Conservation (phyloP, 2,329 filamentous ascomycete species). For the Tolypocladium amazonense region DNA sequence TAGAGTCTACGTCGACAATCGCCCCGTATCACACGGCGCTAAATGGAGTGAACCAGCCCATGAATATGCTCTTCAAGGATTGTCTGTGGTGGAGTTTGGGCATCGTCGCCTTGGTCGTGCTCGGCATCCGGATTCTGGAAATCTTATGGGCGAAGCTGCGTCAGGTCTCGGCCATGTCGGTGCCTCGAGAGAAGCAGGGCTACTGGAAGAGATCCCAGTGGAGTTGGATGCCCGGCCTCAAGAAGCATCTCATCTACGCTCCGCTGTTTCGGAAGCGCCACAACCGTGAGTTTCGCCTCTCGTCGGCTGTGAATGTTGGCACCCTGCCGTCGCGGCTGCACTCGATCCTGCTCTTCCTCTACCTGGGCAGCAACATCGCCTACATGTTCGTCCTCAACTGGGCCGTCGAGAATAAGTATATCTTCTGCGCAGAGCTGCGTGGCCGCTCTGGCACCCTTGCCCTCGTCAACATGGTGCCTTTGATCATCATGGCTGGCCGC, state of each 20-base stretch:
- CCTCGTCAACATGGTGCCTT: slow-evolving; percentile 82
- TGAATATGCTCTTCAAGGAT: slow-evolving; percentile 47
- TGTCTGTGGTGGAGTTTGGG: slow-evolving; percentile 52
- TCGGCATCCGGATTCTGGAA: slow-evolving; percentile 42
- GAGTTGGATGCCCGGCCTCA: slow-evolving; percentile 50
- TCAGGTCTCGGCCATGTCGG: slow-evolving; percentile 48
- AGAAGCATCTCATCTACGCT: slow-evolving; percentile 50
- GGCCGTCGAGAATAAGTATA: slow-evolving; percentile 43
- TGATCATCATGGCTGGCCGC: slow-evolving; percentile 78
- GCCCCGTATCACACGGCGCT: slow-evolving; percentile 45
- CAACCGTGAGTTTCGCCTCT: slow-evolving; percentile 55
- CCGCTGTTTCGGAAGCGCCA: slow-evolving; percentile 55
- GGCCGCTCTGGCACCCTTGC: slow-evolving; percentile 78
- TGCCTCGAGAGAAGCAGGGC: slow-evolving; percentile 37
- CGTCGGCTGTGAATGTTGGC: slow-evolving; percentile 46
- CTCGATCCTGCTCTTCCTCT: slow-evolving; percentile 43
- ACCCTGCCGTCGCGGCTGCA: slow-evolving; percentile 58
- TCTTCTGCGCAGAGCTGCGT: slow-evolving; percentile 70
- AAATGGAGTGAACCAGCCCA: slow-evolving; percentile 48
- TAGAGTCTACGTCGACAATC: slow-evolving; percentile 35
- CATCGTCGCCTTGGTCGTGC: slow-evolving; percentile 40
- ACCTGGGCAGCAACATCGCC: slow-evolving; percentile 48
- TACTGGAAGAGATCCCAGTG: slow-evolving; percentile 51
- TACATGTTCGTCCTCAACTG: slow-evolving; percentile 56
- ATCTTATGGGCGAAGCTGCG: slow-evolving; percentile 45